Evolutionary conservation across 2,329 filamentous ascomycete genomes (phyloP), one percentile per base, ranked within the genome.

Genomic region (Coccinonectria pachysandricola): DNA sequence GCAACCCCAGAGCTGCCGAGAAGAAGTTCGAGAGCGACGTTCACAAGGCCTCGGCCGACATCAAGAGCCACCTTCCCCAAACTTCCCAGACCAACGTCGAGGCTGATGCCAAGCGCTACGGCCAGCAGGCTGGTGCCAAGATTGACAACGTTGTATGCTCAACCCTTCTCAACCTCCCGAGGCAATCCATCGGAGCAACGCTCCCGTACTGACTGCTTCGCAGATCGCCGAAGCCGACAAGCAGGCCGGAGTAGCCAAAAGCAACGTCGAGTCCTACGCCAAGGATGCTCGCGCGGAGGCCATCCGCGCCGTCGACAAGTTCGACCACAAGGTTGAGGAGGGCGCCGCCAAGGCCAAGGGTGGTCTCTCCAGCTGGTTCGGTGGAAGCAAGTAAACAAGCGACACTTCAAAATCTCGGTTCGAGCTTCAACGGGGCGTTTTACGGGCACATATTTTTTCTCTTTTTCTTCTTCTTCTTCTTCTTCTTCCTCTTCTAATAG

Each of bases 351-450:
- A 94, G 64, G 81, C 85, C 22, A 94, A 94, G 75, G 73, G 75
- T 46, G 79, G 80, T 38, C 57, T 93, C 45, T 82, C 79, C 21
- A 72, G 80, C 53, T 95, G 86, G 87, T 93, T 95, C 48, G 79
- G 85, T 31, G 69, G 71, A 26, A 46, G 46, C 45, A 57, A 56
- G 38, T 52, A 40, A 43, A 28, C 15, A n/a, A n/a, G n/a, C n/a
- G n/a, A n/a, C n/a, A n/a, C n/a, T n/a, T n/a, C n/a, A n/a, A n/a
- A n/a, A n/a, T n/a, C n/a, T n/a, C n/a, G n/a, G n/a, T n/a, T n/a
- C n/a, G n/a, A n/a, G n/a, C n/a, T n/a, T n/a, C n/a, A n/a, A n/a
- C n/a, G n/a, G n/a, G n/a, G n/a, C n/a, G n/a, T n/a, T n/a, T n/a
- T n/a, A n/a, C n/a, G n/a, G n/a, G n/a, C n/a, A n/a, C n/a, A n/a